Percentiles rank a stretch among this genome's conserved stretches.
These are phyloP conservation scores for Sechiopsis laciniata DNA, from an alignment of 306 rosid species.

Conservation along the genomic window DNA sequence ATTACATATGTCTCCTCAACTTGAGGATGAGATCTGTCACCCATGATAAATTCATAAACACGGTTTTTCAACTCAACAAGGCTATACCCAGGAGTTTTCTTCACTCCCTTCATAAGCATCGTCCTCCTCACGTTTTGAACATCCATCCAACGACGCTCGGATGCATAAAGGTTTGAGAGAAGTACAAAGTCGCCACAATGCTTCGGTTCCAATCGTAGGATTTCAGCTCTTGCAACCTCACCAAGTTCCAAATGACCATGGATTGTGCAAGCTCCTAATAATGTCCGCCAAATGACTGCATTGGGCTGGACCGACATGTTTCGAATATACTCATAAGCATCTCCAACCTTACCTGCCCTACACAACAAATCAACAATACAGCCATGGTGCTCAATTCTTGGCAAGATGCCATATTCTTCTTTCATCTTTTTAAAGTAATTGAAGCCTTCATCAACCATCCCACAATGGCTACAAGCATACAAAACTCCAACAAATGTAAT, in stretches of 20 bases:
- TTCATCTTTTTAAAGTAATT: slow-evolving; percentile 35
- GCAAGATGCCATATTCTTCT: slow-evolving; percentile 30
- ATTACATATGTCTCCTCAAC: slow-evolving; percentile 30
- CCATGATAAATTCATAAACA: slow-evolving; percentile 31
- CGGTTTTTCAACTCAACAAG: slow-evolving; percentile 36
- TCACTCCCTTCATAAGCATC: slow-evolving; percentile 34
- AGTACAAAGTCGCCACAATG: slow-evolving; percentile 42
- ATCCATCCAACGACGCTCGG: slow-evolving; percentile 40
- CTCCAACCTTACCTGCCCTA: slow-evolving; percentile 36
- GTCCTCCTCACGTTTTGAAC: slow-evolving; percentile 33
- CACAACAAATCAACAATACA: slow-evolving; percentile 41
- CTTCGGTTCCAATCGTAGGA: slow-evolving; percentile 28
- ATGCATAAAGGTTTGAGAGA: slow-evolving; percentile 44
- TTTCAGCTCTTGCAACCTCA: slow-evolving; percentile 33
- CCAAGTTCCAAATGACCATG: slow-evolving; percentile 31
- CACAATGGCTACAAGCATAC: slow-evolving; percentile 46
- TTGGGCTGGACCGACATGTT: slow-evolving; percentile 33
- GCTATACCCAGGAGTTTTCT: slow-evolving; percentile 42
- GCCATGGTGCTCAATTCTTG: slow-evolving; percentile 40
- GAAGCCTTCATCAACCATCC: slow-evolving; percentile 41
- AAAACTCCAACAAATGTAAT: slow-evolving; percentile 43
- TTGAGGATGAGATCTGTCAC: slow-evolving; percentile 29
- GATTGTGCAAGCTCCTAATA: slow-evolving; percentile 38
- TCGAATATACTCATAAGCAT: slow-evolving; percentile 34
- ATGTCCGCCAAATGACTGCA: slow-evolving; percentile 41